A percentile compares a stretch with the other conserved stretches of the same genome.
Evolutionary conservation across 305 asterid genomes (phyloP).

Genomic region (Withania somnifera): DNA sequence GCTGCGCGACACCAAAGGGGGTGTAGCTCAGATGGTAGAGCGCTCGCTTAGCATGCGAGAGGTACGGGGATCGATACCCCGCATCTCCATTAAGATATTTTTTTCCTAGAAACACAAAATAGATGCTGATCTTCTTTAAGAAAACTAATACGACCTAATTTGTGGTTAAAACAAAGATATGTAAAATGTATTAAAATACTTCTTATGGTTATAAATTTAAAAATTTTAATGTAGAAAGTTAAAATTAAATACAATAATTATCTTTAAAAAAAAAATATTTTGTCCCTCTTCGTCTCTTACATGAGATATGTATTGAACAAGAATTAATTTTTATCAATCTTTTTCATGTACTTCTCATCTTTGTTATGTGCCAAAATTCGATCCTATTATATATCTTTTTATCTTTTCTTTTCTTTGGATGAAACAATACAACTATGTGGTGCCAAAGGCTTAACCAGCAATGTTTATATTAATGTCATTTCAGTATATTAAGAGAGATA

Average conservation of each 20-base stretch:
- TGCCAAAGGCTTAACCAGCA: not conserved
- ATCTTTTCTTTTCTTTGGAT: not conserved
- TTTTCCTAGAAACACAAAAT: too few relatives aligned
- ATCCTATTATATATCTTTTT: not conserved
- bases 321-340: too few relatives aligned
- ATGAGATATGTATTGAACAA: too few relatives aligned
- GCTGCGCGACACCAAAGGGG: constrained; percentile 13
- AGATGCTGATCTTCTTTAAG: too few relatives aligned
- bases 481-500: not conserved
- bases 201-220: too few relatives aligned
- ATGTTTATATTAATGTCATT: not conserved
- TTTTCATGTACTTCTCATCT: not conserved
- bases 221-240: too few relatives aligned
- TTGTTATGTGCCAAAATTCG: not conserved
- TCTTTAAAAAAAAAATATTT: too few relatives aligned
- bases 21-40: constrained; percentile 97
- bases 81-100: constrained; percentile 86
- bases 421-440: not conserved
- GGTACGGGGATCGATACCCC: constrained; percentile 95
- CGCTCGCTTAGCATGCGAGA: constrained; percentile 99
- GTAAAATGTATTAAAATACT: too few relatives aligned
- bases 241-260: too few relatives aligned
- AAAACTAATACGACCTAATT: too few relatives aligned
- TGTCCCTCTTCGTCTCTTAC: too few relatives aligned
- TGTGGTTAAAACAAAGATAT: too few relatives aligned